A percentile compares a stretch with the other conserved stretches of the same genome.
phyloP scores from a whole-genome alignment of 2,329 filamentous ascomycete species.

The Rhinocladiella similis region DNA sequence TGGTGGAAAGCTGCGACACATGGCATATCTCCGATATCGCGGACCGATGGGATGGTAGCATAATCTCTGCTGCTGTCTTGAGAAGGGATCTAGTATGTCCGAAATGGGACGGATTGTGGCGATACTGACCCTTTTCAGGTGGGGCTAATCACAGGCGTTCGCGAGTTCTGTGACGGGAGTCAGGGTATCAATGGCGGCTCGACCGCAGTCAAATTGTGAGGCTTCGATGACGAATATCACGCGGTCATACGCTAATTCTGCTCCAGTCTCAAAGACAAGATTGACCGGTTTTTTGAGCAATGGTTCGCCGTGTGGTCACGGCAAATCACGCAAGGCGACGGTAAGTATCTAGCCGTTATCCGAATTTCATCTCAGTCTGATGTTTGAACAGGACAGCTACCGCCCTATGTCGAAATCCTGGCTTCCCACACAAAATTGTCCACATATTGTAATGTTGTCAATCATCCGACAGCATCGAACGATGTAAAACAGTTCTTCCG shows the following conservation, averaged over 20 bases:
- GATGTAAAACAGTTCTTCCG: slow-evolving; percentile 73
- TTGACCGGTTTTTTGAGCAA: slow-evolving; percentile 65
- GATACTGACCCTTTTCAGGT: slow-evolving; percentile 11
- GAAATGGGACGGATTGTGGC: background rate
- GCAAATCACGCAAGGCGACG: slow-evolving; percentile 55
- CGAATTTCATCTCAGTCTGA: background rate
- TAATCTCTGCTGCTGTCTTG: slow-evolving; percentile 70
- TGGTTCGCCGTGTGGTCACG: slow-evolving; percentile 66
- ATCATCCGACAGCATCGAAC: slow-evolving; percentile 68
- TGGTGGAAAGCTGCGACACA: slow-evolving; percentile 66
- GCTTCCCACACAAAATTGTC: slow-evolving; percentile 72
- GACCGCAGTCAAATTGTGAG: slow-evolving; percentile 32
- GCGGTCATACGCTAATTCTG: background rate
- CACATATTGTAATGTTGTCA: slow-evolving; percentile 74
- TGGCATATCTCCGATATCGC: slow-evolving; percentile 67
- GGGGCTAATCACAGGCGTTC: slow-evolving; percentile 33
- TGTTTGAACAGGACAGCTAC: slow-evolving; percentile 44
- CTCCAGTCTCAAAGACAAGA: slow-evolving; percentile 50
- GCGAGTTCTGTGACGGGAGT: slow-evolving; percentile 40
- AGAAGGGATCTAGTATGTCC: slow-evolving; percentile 60
- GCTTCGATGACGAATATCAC: background rate
- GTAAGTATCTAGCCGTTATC: slow-evolving; percentile 39
- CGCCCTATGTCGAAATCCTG: slow-evolving; percentile 73
- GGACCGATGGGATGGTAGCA: slow-evolving; percentile 67
- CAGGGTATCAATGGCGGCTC: slow-evolving; percentile 36